Evolutionary conservation across 1,284 basidiomycete species (phyloP).

Genomic region (Heimioporus retisporus): DNA sequence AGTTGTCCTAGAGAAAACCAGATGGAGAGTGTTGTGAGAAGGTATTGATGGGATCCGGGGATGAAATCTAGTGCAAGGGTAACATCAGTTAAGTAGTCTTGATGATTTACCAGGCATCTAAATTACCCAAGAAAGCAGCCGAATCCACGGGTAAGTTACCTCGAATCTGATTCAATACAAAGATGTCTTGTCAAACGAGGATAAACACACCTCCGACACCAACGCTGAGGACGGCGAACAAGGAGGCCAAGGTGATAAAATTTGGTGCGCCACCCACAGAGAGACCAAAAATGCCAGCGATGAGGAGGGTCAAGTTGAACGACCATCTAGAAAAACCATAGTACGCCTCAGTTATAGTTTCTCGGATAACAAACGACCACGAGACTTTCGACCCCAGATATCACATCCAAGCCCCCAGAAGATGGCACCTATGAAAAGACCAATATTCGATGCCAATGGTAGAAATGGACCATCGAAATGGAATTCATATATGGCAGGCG

Average conservation of each 20-base stretch:
- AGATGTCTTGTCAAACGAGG: neutral
- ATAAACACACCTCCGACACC: slow-evolving; percentile 55
- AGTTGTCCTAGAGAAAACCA: slow-evolving; percentile 81
- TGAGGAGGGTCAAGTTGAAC: slow-evolving; percentile 73
- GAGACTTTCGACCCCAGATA: slow-evolving; percentile 71
- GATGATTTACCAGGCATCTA: neutral
- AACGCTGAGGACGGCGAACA: slow-evolving; percentile 56
- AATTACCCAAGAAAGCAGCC: slow-evolving; percentile 68
- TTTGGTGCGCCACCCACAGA: slow-evolving; percentile 56
- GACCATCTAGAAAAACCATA: slow-evolving; percentile 52
- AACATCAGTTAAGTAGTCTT: neutral
- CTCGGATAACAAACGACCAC: slow-evolving; percentile 3
- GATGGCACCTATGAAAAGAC: slow-evolving; percentile 71
- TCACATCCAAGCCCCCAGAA: slow-evolving; percentile 74
- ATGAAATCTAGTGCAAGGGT: slow-evolving; percentile 61
- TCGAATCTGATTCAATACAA: slow-evolving; percentile 21
- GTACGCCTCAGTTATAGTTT: neutral
- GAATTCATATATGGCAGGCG: slow-evolving; percentile 68
- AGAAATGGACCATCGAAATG: slow-evolving; percentile 64
- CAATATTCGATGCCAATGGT: slow-evolving; percentile 68
- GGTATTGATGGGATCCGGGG: slow-evolving; percentile 74
- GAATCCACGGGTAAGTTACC: slow-evolving; percentile 72
- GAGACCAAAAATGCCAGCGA: slow-evolving; percentile 67
- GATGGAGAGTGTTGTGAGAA: slow-evolving; percentile 74
- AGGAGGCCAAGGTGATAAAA: slow-evolving; percentile 56